Percentiles rank a stretch among this genome's conserved stretches.
These are phyloP conservation scores for Phytophthora melonis DNA, from an alignment of 352 stramenopile species.

Conservation along the genomic window DNA sequence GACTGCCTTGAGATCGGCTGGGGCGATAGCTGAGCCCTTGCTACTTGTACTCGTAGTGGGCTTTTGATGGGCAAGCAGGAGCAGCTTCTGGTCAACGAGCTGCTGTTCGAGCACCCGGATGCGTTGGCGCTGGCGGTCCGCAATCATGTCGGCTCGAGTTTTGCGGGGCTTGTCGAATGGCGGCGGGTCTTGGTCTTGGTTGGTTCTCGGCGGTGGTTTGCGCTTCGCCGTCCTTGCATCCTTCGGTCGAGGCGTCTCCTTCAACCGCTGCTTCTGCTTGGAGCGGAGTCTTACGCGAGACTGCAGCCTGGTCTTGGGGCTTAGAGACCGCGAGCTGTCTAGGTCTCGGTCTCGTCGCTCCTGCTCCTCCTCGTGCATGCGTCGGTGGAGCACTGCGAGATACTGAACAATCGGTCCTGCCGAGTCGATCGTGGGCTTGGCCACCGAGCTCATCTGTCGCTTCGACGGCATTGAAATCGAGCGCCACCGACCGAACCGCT, in stretches of 20 bases:
- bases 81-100: conserved; percentile 66
- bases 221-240: conserved; percentile 11
- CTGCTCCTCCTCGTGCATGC: conserved; percentile 30
- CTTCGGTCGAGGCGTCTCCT: conserved; percentile 5
- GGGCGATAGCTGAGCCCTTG: conserved; percentile 18
- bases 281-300: conserved; percentile 14
- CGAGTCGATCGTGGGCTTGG: conserved; percentile 38
- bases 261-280: conserved; percentile 12
- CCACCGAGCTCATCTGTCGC: conserved; percentile 17
- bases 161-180: conserved; percentile 15
- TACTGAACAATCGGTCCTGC: conserved; percentile 62
- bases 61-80: conserved; percentile 41
- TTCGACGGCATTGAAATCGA: conserved; percentile 35
- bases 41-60: not conserved
- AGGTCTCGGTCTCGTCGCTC: conserved; percentile 19
- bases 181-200: conserved; percentile 1
- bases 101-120: conserved; percentile 74
- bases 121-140: conserved; percentile 58
- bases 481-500: conserved; percentile 45
- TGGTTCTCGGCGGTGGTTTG: not conserved
- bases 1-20: conserved; percentile 25
- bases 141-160: conserved; percentile 33
- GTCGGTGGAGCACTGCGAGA: conserved; percentile 46
- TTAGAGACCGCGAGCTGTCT: not conserved
- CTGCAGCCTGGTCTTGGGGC: conserved; percentile 4